Evolutionary conservation across 75 land plant genomes (phyloP).

Genomic region (Azolla pinnata): DNA sequence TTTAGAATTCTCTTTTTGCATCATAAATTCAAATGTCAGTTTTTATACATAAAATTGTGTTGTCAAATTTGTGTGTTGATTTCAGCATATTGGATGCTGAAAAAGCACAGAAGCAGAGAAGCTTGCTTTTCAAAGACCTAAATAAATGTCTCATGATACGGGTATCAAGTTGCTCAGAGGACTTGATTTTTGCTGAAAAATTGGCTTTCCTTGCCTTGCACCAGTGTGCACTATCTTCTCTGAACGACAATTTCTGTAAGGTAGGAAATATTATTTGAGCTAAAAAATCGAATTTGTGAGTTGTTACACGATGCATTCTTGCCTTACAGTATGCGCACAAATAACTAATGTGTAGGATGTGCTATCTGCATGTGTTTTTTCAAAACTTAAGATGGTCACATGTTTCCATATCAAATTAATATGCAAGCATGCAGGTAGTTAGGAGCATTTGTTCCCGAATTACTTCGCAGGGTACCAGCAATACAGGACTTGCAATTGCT

Average conservation of each 20-base stretch:
- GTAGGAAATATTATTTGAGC: too few relatives aligned
- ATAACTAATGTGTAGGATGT: too few relatives aligned
- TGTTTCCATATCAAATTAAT: too few relatives aligned
- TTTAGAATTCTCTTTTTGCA: neutral
- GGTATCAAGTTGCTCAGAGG: constrained; percentile 9
- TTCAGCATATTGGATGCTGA: constrained; percentile 14
- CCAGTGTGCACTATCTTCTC: constrained; percentile 15
- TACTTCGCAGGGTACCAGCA: constrained; percentile 9
- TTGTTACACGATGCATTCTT: too few relatives aligned
- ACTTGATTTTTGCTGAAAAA: constrained; percentile 10
- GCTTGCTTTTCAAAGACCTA: constrained; percentile 19
- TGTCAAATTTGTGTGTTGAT: too few relatives aligned
- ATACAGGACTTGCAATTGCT: constrained; percentile 9
- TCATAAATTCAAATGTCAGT: too few relatives aligned
- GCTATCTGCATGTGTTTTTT: too few relatives aligned
- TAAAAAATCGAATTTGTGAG: too few relatives aligned
- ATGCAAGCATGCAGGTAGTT: constrained; percentile 19
- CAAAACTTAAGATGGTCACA: too few relatives aligned
- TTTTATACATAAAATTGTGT: too few relatives aligned
- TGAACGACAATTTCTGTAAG: constrained; percentile 18
- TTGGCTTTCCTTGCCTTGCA: constrained; percentile 15
- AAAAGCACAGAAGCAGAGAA: constrained; percentile 20
- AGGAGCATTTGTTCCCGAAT: constrained; percentile 17
- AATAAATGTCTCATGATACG: constrained; percentile 15
- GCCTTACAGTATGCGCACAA: too few relatives aligned